Base-by-base conservation (phyloP, 768 basidiomycete genomes). In the Agaricus bisporus region DNA sequence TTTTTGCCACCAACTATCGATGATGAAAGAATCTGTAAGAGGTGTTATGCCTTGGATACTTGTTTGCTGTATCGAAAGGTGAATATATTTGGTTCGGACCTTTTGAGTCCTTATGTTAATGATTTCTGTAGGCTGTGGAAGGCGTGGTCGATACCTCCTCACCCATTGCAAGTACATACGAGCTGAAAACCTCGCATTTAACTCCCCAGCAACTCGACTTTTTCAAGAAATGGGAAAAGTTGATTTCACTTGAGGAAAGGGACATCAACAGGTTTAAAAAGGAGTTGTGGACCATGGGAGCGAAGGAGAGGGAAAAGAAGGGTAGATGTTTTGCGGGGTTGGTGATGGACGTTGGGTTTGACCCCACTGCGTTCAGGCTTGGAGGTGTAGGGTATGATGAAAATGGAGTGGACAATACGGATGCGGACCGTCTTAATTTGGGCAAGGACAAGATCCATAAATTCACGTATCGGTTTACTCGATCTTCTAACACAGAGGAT, bases 61-160 rank as follows among this genome's bases (percentile, higher is more conserved):
- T 98, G 97, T 67, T 93, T 98, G 87, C 75, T 99, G 10, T 98
- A 94, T 70, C 86, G 95, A 41, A 89, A 87, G 77, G 91, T 57
- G 32, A 32, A 5, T 44, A 54, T 25, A 49, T 51, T 60, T 39
- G 52, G 45, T 7, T 48, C 20, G 15, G 22, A 11, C 2, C 35
- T 11, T 15, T n/a, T 39, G 25, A 5, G 4, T 20, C 42, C 3
- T 41, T 54, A 51, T 35, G 26, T 42, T 20, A 20, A 28, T 41
- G 28, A 36, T 32, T 14, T 4, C 4, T 25, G 14, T 32, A 54
- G 53, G 53, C 53, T 12, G 53, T 54, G 18, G 53, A 54, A 35
- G 35, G 35, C 10, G 53, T 54, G 3, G 32, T 37, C 17, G 53
- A 54, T 42, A 46, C 61, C 14, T 62, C 68, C 4, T 81, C 80